Conservation (phyloP, 768 basidiomycete species). For the Agrocybe chaxingu region DNA sequence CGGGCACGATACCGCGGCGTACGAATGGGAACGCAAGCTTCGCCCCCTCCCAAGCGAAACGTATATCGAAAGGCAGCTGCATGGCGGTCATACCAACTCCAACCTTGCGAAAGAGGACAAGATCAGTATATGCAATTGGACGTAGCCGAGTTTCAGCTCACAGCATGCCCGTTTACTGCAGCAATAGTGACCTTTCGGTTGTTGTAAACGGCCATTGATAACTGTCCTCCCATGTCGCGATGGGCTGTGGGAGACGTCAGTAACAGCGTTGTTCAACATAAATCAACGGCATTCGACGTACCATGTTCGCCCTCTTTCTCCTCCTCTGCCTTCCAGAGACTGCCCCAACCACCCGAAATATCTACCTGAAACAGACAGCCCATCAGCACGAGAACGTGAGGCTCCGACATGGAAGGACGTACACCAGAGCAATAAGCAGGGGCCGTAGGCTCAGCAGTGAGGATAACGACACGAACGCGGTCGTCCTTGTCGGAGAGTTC, state of each 20-base stretch:
- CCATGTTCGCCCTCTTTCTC: slow-evolving; percentile 47
- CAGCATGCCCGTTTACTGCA: slow-evolving; percentile 50
- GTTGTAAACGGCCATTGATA: slow-evolving; percentile 43
- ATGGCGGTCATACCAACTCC: slow-evolving; percentile 49
- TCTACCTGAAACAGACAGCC: slow-evolving; percentile 36
- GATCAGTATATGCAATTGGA: neutral
- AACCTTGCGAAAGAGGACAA: slow-evolving; percentile 22
- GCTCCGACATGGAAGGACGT: slow-evolving; percentile 9
- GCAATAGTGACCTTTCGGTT: slow-evolving; percentile 56
- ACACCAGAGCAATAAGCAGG: slow-evolving; percentile 59
- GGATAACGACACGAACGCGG: slow-evolving; percentile 48
- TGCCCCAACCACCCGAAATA: slow-evolving; percentile 44
- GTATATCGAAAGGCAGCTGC: slow-evolving; percentile 51
- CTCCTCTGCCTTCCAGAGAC: slow-evolving; percentile 34
- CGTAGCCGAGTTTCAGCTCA: slow-evolving; percentile 12
- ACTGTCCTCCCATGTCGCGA: slow-evolving; percentile 45
- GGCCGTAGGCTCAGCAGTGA: slow-evolving; percentile 49
- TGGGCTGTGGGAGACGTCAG: slow-evolving; percentile 24
- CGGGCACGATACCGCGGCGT: slow-evolving; percentile 39
- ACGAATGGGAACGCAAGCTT: slow-evolving; percentile 49
- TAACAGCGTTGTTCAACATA: too few species aligned
- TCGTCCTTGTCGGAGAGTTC: slow-evolving; percentile 51
- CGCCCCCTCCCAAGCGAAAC: slow-evolving; percentile 49
- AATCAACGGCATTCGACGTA: slow-evolving; percentile 14
- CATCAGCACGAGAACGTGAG: neutral